A percentile compares a stretch with the other conserved stretches of the same genome.
phyloP scores from a whole-genome alignment of 2,329 filamentous ascomycete species.

The Fusarium concolor region DNA sequence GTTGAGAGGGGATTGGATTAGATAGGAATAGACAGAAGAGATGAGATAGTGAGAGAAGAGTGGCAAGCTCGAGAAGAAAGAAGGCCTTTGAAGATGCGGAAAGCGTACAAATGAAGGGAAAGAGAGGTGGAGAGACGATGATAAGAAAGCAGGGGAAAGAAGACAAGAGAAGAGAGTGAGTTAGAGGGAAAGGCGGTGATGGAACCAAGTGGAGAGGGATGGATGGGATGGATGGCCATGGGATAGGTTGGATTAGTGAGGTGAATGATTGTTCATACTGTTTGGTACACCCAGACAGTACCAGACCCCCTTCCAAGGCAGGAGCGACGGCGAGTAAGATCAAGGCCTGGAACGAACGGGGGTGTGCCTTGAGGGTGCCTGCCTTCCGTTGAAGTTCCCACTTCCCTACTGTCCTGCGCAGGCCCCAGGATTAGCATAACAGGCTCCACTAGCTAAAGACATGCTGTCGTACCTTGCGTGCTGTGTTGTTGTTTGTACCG shows the following conservation, averaged over 20 bases:
- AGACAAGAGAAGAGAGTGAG: conserved; percentile 51
- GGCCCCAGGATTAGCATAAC: conserved; percentile 8
- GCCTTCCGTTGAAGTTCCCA: conserved; percentile 7
- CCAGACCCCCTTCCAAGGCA: conserved; percentile 32
- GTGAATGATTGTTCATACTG: conserved; percentile 41
- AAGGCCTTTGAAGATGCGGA: conserved; percentile 51
- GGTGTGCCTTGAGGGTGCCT: conserved; percentile 23
- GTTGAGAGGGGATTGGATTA: conserved; percentile 29
- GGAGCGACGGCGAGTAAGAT: conserved; percentile 25
- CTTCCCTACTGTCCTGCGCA: not conserved
- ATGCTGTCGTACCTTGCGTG: conserved; percentile 33
- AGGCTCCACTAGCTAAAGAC: conserved; percentile 16
- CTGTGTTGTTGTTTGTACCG: conserved; percentile 36
- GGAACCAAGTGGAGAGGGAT: conserved; percentile 50
- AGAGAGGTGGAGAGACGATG: conserved; percentile 50
- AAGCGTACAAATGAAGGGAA: conserved; percentile 49
- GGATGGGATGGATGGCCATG: conserved; percentile 50
- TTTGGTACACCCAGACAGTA: conserved; percentile 18
- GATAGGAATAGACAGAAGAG: conserved; percentile 36
- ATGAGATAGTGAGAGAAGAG: conserved; percentile 42
- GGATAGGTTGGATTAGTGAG: conserved; percentile 45
- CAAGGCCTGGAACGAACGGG: conserved; percentile 27
- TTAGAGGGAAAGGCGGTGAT: conserved; percentile 53
- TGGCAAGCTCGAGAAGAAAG: conserved; percentile 53
- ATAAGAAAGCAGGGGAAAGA: conserved; percentile 50